These are phyloP conservation scores for Pichia sp. DNA, from an alignment of 1,139 yeast species.

Conservation along the genomic window DNA sequence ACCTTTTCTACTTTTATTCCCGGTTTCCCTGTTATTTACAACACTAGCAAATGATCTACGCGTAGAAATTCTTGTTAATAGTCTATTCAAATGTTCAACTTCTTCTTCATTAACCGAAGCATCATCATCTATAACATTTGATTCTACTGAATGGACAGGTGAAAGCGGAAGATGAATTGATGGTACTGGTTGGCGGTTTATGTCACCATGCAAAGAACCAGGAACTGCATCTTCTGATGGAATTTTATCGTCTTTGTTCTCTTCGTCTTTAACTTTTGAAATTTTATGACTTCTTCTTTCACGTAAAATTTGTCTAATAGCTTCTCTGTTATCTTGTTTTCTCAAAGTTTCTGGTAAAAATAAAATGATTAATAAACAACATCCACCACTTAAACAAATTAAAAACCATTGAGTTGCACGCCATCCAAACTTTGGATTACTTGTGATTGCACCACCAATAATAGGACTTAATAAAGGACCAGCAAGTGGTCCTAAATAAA, in stretches of 20 bases:
- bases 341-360: constrained; percentile 74
- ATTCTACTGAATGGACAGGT: constrained; percentile 4
- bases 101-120: constrained; percentile 16
- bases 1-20: constrained; percentile 4
- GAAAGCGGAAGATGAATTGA: neutral
- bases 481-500: constrained; percentile 72
- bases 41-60: constrained; percentile 16
- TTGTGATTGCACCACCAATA: constrained; percentile 68
- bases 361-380: constrained; percentile 45
- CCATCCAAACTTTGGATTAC: constrained; percentile 65
- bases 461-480: constrained; percentile 83
- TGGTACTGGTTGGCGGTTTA: neutral
- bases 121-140: constrained; percentile 8
- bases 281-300: constrained; percentile 27
- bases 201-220: neutral
- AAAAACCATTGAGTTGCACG: constrained; percentile 85
- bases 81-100: constrained; percentile 19
- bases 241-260: constrained; percentile 4
- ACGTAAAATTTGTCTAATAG: constrained; percentile 39
- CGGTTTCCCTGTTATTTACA: neutral
- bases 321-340: constrained; percentile 44
- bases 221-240: neutral
- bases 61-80: constrained; percentile 23
- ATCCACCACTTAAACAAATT: constrained; percentile 58
- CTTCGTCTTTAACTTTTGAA: constrained; percentile 10